Percentiles rank a stretch among this genome's conserved stretches.
Conservation (phyloP, 2,329 filamentous ascomycete species). For the Lachnellula suecica region DNA sequence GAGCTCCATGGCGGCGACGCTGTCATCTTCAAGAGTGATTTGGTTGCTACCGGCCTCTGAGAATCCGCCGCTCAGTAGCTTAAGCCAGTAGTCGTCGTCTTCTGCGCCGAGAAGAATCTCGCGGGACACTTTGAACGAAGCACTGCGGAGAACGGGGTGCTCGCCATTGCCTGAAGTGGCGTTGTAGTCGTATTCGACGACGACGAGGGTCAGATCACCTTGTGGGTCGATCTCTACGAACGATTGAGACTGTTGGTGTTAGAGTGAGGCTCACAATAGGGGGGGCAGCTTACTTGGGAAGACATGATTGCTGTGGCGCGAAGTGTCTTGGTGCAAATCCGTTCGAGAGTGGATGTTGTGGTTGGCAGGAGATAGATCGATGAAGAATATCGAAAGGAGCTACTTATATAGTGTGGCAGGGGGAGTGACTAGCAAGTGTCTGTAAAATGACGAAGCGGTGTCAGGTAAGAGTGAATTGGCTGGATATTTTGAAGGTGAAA, state of each 20-base stretch:
- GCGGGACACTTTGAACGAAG: background rate
- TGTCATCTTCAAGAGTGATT: conserved; percentile 9
- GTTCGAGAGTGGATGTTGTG: no score
- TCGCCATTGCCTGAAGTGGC: background rate
- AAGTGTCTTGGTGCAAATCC: no score
- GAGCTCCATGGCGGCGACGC: conserved; percentile 10
- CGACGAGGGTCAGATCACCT: background rate
- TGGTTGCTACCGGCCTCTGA: background rate
- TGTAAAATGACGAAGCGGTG: no score
- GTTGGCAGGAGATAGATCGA: no score
- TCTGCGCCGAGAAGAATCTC: background rate
- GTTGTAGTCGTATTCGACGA: background rate
- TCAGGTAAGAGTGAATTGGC: no score
- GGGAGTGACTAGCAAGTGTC: no score
- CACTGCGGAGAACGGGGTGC: background rate
- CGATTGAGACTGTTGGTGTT: background rate
- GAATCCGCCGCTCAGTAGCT: background rate
- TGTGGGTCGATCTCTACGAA: background rate
- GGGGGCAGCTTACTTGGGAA: no score
- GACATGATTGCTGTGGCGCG: no score
- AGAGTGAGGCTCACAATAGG: background rate
- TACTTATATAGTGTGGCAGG: no score
- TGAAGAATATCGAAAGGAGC: no score
- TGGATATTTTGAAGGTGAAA: no score
- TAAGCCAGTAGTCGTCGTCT: background rate